phyloP scores from a whole-genome alignment of 257 asterid species.

The Fraxinus pennsylvanica region DNA sequence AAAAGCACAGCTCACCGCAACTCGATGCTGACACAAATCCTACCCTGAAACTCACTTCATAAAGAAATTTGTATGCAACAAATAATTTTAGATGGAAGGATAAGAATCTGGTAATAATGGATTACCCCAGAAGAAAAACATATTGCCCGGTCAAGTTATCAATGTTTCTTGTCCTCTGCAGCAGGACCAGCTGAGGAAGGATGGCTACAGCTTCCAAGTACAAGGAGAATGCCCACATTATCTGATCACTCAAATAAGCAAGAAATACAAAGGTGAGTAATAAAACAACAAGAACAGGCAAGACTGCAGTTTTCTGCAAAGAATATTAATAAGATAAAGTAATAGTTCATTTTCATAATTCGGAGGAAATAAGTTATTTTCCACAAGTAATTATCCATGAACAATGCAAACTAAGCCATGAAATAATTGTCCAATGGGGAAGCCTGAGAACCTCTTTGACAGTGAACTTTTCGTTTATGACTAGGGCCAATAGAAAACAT shows the following conservation, averaged over 20 bases:
- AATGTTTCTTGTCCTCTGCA: conserved; percentile 85
- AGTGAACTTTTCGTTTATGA: conserved; percentile 68
- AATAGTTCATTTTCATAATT: neutral
- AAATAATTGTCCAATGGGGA: neutral
- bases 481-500: conserved; percentile 63
- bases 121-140: conserved; percentile 76
- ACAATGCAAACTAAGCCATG: neutral
- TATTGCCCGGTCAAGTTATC: conserved; percentile 94
- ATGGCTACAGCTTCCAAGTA: conserved; percentile 88
- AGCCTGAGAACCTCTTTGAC: conserved; percentile 58
- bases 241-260: conserved; percentile 36
- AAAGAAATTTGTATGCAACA: neutral
- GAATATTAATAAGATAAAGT: neutral
- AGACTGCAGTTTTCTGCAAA: neutral
- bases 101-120: neutral
- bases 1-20: neutral
- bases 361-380: neutral
- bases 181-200: conserved; percentile 80
- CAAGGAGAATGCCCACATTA: conserved; percentile 83
- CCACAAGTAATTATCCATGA: neutral
- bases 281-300: neutral
- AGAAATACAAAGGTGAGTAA: conserved; percentile 7
- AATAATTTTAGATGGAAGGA: neutral
- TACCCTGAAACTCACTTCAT: neutral
- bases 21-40: neutral